These are phyloP conservation scores for Climacium dendroides DNA, from an alignment of 225 moss, liverwort and hornwort species.

Conservation along the genomic window DNA sequence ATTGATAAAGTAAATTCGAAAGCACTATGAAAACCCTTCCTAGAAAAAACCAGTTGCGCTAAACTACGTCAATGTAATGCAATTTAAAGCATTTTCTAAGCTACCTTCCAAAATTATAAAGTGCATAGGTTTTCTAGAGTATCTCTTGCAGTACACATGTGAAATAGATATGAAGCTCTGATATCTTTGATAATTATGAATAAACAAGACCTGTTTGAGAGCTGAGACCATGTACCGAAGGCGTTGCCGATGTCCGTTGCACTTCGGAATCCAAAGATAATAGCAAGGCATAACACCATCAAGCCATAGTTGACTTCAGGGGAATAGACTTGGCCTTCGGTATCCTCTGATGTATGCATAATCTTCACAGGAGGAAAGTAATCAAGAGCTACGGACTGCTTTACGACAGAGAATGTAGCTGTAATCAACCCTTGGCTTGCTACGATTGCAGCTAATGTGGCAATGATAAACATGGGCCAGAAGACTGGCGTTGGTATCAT, in stretches of 20 bases:
- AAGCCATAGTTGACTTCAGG: slow-evolving; percentile 77
- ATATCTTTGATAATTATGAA: neutral
- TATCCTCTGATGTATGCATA: slow-evolving; percentile 61
- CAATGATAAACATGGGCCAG: slow-evolving; percentile 76
- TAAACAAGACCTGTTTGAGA: neutral
- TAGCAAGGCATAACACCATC: slow-evolving; percentile 62
- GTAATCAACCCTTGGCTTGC: slow-evolving; percentile 82
- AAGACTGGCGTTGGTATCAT: slow-evolving; percentile 47
- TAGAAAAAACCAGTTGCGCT: neutral
- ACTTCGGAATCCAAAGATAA: slow-evolving; percentile 58
- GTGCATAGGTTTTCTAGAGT: neutral
- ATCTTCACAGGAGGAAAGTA: slow-evolving; percentile 83
- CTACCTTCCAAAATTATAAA: neutral
- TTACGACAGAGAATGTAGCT: slow-evolving; percentile 72
- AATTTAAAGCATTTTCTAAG: neutral
- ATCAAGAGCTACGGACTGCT: slow-evolving; percentile 69
- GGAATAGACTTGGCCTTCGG: slow-evolving; percentile 75
- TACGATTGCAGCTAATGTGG: slow-evolving; percentile 69
- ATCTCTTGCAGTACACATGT: neutral
- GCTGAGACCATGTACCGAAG: slow-evolving; percentile 44
- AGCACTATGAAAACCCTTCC: neutral
- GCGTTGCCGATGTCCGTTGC: slow-evolving; percentile 60
- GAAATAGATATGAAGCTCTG: neutral
- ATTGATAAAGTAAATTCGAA: neutral
- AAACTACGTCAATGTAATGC: neutral